Conservation (phyloP, 768 basidiomycete species). For the Collybia nuda region DNA sequence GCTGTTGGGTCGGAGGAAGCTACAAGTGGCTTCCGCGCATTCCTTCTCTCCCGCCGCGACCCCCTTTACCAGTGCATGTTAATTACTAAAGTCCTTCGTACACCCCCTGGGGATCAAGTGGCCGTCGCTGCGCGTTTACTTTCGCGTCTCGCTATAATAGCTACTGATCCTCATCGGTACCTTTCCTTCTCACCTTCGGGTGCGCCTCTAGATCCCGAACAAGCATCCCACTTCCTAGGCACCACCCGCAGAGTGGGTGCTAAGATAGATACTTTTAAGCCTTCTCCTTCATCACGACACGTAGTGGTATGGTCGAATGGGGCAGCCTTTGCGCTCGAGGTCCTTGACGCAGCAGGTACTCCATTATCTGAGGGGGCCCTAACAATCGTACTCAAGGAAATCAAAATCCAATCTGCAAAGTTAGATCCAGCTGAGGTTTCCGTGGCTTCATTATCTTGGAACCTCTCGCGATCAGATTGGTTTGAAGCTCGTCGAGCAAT, state of each 20-base stretch:
- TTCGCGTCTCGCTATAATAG: background rate
- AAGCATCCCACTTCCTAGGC: background rate
- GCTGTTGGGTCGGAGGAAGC: background rate
- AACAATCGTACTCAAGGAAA: background rate
- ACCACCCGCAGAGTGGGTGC: background rate
- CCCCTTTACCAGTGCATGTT: background rate
- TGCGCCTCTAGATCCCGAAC: background rate
- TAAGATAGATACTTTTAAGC: background rate
- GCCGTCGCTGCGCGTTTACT: background rate
- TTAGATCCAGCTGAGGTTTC: background rate
- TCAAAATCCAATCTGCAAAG: background rate
- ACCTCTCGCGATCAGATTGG: background rate
- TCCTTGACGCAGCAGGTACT: background rate
- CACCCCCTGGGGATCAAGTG: background rate
- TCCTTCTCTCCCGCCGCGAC: conserved; percentile 1
- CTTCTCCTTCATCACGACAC: background rate
- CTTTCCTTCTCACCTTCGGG: background rate
- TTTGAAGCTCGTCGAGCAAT: background rate
- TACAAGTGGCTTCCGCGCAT: background rate
- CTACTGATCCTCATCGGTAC: background rate
- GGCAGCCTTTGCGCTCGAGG: background rate
- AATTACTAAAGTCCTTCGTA: background rate
- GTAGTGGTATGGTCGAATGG: conserved; percentile 1
- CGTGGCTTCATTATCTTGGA: conserved; percentile 2
- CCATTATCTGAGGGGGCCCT: background rate